Percentiles rank a stretch among this genome's conserved stretches.
Evolutionary conservation across 345 rosid genomes (phyloP).

Genomic region (Clausena lansium): DNA sequence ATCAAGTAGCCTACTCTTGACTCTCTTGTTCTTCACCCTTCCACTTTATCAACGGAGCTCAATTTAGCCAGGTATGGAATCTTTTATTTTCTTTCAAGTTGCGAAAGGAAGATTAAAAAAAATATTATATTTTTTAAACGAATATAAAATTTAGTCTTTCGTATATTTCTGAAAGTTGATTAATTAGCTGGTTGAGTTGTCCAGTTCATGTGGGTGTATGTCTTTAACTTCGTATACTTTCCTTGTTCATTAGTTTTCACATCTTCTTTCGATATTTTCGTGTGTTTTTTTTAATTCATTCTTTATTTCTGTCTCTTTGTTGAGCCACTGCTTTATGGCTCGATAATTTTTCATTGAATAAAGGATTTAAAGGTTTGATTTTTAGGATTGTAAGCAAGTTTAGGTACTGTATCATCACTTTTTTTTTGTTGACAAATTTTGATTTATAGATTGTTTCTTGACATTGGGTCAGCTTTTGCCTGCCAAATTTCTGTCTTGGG

Average conservation of each 20-base stretch:
- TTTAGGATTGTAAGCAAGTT: background rate
- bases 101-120: background rate
- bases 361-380: background rate
- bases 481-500: background rate
- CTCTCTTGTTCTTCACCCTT: background rate
- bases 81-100: background rate
- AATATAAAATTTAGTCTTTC: no score
- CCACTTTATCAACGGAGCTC: background rate
- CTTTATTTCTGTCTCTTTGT: background rate
- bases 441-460: background rate
- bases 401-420: background rate
- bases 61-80: background rate
- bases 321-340: background rate
- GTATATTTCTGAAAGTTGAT: background rate
- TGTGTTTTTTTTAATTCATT: background rate
- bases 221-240: background rate
- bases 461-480: background rate
- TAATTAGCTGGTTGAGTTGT: background rate
- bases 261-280: background rate
- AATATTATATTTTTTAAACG: no score
- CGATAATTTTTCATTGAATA: background rate
- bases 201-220: constrained; percentile 3
- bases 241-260: background rate
- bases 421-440: background rate
- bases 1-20: background rate